Base-by-base conservation (phyloP, 73 alveolate species). In the Uronychia setigera region DNA sequence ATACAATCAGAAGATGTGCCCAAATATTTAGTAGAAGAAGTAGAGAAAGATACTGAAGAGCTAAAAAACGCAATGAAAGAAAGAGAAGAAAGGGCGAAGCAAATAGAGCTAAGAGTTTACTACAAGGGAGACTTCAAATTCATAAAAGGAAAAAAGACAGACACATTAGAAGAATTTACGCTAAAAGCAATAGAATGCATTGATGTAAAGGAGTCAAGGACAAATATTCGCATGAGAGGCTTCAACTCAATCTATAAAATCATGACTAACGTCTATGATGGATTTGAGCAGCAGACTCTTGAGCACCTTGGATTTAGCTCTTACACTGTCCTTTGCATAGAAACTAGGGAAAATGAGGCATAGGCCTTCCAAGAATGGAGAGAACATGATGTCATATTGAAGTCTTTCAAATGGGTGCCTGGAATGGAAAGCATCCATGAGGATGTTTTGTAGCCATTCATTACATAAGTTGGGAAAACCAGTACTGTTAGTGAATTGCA, bases 21-120 rank as follows among this genome's bases (percentile, higher is more conserved):
- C 79, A 89, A 83, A 76, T 33, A 32, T 67, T 67, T 92, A 67
- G 82, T 88, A 74, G 89, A 91, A 78, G 74, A 80, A 33, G 57
- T 95, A 28, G 89, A 87, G 59, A 94, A 93, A n/a, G 97, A 95
- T 88, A 76, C 84, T 59, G 83, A 87, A 81, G 89, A 76, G 59
- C 81, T 86, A 25, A 93, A 87, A 88, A 83, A 87, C 82, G 96
- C 87, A 75, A 87, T 84, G 74, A 79, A 35, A 35, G 96, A 95
- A 79, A 92, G 89, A 79, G 93, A 90, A 88, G 89, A 82, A 82
- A 59, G 81, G 67, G 81, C 81, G 0, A 67, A 28, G 31, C 60
- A 35, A 28, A 81, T 46, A 27, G 59, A 35, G 29, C 33, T 81
- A 0, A 81, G 82, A 31, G 78, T 59, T 27, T 33, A 30, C 32